Base-by-base conservation (phyloP, 2,329 filamentous ascomycete species). In the Pseudogymnoascus sp. region DNA sequence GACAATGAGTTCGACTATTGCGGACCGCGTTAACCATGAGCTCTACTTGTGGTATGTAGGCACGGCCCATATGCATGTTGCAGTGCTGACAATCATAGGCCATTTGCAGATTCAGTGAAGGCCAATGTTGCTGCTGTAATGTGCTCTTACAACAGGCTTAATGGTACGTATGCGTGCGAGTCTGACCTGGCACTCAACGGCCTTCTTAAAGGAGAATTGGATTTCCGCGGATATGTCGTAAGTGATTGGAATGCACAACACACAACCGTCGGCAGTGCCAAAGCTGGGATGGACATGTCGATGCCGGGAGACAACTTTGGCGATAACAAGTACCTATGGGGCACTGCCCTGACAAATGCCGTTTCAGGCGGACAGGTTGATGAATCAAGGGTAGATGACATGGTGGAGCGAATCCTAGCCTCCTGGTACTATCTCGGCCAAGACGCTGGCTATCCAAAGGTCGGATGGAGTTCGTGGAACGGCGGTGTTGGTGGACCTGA, bases 161-260 rank as follows among this genome's bases (percentile, higher is more conserved):
- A 90, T 74, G 84, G 85, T 67, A 86, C 83, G 13, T 90, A 86
- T 75, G 81, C 81, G 4, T 91, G 88, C 73, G 82, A 87, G 71
- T 90, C 87, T 74, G 81, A 83, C 65, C 77, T 82, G 60, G 75
- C 79, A 2, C 72, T 89, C 63, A 87, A 88, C 71, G 80, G 81
- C 60, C 72, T 91, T 3, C 77, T 91, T 14, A 90, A 91, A 75
- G 76, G 80, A 13, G 86, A 92, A 73, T 80, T 95, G 11, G 90
- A 88, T n/a, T 93, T 93, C 80, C 86, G 88, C 70, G 80, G 90
- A 4, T 87, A 86, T 68, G 79, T 88, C 65, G 81, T 86, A 78
- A 83, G 81, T 60, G 90, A 95, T 74, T 95, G 90, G 90, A 79
- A 82, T 68, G 90, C 88, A 2, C 89, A 92, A 71, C 89, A 93